Conservation (phyloP, 768 basidiomycete genomes). For the Phylloporus sp. region DNA sequence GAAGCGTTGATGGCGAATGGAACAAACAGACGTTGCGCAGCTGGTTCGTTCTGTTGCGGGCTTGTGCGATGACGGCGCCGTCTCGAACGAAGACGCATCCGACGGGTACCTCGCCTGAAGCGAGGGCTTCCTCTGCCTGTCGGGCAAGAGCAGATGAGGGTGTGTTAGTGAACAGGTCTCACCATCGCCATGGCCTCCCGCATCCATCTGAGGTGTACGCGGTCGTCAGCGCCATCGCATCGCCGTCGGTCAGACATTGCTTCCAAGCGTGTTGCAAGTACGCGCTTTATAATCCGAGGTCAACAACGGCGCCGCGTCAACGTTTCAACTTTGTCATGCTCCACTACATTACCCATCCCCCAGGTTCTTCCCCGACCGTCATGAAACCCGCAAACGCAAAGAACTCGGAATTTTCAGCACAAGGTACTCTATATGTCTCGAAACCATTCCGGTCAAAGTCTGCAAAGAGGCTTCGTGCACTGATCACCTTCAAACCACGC, state of each 20-base stretch:
- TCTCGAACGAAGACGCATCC: constrained; percentile 92
- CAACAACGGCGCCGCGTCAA: constrained; percentile 11
- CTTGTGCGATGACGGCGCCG: constrained; percentile 71
- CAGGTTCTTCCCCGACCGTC: constrained; percentile 1
- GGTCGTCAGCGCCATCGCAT: constrained; percentile 1
- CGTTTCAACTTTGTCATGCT: neutral
- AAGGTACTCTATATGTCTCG: constrained; percentile 69
- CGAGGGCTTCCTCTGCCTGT: constrained; percentile 83
- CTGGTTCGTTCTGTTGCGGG: constrained; percentile 92
- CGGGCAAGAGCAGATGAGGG: constrained; percentile 1
- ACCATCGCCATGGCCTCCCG: constrained; percentile 79
- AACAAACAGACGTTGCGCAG: constrained; percentile 67
- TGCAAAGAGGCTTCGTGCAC: constrained; percentile 73
- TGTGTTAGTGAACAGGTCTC: constrained; percentile 7
- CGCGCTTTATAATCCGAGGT: no score
- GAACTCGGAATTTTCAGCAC: constrained; percentile 39
- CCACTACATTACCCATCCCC: constrained; percentile 1
- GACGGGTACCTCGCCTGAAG: constrained; percentile 87
- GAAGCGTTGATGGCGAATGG: neutral
- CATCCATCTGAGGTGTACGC: constrained; percentile 66
- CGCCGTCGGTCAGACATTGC: neutral
- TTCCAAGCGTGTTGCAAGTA: no score
- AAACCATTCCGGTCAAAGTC: constrained; percentile 69
- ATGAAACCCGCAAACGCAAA: constrained; percentile 12
- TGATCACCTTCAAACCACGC: constrained; percentile 83